Evolutionary conservation across 495 filamentous ascomycete species (phyloP).

Genomic region (Elaphomyces granulatus): DNA sequence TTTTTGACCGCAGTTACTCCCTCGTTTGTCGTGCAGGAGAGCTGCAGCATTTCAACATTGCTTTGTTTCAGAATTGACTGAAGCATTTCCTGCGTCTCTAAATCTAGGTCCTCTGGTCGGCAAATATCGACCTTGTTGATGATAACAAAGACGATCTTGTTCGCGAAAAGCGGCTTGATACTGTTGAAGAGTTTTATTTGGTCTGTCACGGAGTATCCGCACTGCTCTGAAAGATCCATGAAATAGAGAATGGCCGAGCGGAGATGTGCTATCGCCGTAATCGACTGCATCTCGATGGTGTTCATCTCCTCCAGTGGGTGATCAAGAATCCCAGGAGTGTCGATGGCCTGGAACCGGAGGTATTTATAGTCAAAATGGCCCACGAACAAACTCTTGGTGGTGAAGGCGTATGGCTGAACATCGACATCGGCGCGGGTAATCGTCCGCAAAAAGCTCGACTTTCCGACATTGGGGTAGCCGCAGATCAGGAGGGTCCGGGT

Average conservation of each 20-base stretch:
- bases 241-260: conserved; percentile 92
- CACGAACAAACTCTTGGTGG: conserved; percentile 93
- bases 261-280: conserved; percentile 93
- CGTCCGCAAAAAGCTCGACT: conserved; percentile 83
- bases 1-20: conserved; percentile 92
- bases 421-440: conserved; percentile 94
- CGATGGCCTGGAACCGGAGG: conserved; percentile 80
- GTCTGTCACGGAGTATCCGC: conserved; percentile 81
- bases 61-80: conserved; percentile 67
- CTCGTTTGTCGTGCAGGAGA: conserved; percentile 90
- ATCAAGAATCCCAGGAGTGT: conserved; percentile 87
- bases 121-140: conserved; percentile 97
- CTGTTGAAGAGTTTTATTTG: conserved; percentile 89
- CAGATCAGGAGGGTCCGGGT: conserved; percentile 90
- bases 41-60: conserved; percentile 78
- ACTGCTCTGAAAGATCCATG: conserved; percentile 96
- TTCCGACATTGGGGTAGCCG: conserved; percentile 96
- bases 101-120: conserved; percentile 74
- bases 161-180: conserved; percentile 91
- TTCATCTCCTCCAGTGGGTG: conserved; percentile 99
- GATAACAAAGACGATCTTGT: conserved; percentile 91
- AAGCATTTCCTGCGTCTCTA: conserved; percentile 60
- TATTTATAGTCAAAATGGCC: conserved; percentile 99
- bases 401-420: conserved; percentile 97
- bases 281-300: conserved; percentile 98